Evolutionary conservation across 108 stramenopile genomes (phyloP), one percentile per base, ranked within the genome.

Genomic region (Pseudonitzschia delicatissima): DNA sequence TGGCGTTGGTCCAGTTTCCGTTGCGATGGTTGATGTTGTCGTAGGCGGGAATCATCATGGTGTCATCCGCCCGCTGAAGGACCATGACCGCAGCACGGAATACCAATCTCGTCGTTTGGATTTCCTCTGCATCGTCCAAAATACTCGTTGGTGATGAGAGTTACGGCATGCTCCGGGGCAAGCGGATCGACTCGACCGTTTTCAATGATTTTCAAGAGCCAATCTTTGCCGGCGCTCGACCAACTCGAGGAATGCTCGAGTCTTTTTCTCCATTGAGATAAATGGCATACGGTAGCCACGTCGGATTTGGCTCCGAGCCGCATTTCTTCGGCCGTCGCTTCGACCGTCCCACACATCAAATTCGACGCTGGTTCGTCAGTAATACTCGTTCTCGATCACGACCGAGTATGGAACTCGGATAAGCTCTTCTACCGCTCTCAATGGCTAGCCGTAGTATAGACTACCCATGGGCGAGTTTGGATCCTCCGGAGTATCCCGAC

Each of bases 211-310:
- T 86, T 57, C 5, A 35, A 21, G 27, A 90, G 62, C 20, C 85
- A 50, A 0, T 59, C 63, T 40, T 74, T 44, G n/a, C 75, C 88
- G 17, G 49, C 69, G 2, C 71, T 35, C 7, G 84, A 82, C 86
- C 88, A 90, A 31, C 71, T 69, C 5, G 66, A 62, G 20, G 71
- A 26, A 82, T 31, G 33, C 67, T 72, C 15, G 53, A 58, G 8
- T 47, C 33, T 20, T 69, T 67, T 33, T 69, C 62, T 26, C 33
- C 26, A 4, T 73, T 66, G 13, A 93, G 70, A 61, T 90, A 93
- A 6, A 81, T 73, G 31, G 80, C 61, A 39, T 87, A 93, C 17
- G 88, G 92, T 8, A 77, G 87, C 55, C 76, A 87, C 28, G 3
- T 45, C 25, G 37, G 71, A 74, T 31, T 62, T 4, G 18, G 12